Percentiles rank a stretch among this genome's conserved stretches.
These are phyloP conservation scores for Colletotrichum shisoi DNA, from an alignment of 2,329 filamentous ascomycete genomes.

Conservation along the genomic window DNA sequence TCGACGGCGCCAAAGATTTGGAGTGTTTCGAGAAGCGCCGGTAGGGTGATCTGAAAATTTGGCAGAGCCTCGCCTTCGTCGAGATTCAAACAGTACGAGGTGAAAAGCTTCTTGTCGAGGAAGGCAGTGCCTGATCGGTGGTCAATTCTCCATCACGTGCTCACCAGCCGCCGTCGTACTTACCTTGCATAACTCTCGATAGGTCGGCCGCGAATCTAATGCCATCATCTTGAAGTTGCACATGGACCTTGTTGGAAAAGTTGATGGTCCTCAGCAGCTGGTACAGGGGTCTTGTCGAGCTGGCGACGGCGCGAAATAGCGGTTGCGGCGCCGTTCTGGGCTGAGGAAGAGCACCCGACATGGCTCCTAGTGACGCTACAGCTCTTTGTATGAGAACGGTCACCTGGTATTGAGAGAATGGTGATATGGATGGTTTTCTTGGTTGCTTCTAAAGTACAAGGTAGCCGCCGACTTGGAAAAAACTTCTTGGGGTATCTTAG, in stretches of 20 bases:
- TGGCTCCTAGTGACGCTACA: slow-evolving; percentile 2
- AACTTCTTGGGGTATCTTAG: slow-evolving; percentile 64
- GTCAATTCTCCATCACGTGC: slow-evolving; percentile 9
- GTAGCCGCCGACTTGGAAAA: slow-evolving; percentile 40
- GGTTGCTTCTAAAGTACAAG: slow-evolving; percentile 41
- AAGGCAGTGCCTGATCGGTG: slow-evolving; percentile 62
- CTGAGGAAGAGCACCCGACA: slow-evolving; percentile 43
- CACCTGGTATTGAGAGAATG: slow-evolving; percentile 23
- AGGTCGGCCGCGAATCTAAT: slow-evolving; percentile 90
- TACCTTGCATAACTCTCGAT: slow-evolving; percentile 89
- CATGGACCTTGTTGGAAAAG: slow-evolving; percentile 65
- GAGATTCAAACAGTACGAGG: slow-evolving; percentile 76
- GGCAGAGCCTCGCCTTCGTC: slow-evolving; percentile 58
- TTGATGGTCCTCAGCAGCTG: slow-evolving; percentile 67
- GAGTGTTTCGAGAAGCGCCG: slow-evolving; percentile 87
- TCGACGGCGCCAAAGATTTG: slow-evolving; percentile 94
- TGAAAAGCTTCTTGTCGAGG: slow-evolving; percentile 88
- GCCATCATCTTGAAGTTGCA: slow-evolving; percentile 83
- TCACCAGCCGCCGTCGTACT: slow-evolving; percentile 60
- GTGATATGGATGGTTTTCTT: slow-evolving; percentile 33
- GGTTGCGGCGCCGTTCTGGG: slow-evolving; percentile 49
- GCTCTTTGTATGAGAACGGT: slow-evolving; percentile 12
- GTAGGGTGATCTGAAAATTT: slow-evolving; percentile 85
- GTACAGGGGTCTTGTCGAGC: slow-evolving; percentile 78
- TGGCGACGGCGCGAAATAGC: slow-evolving; percentile 78